Base-by-base conservation (phyloP, 768 basidiomycete genomes). In the Ramaria sp. region DNA sequence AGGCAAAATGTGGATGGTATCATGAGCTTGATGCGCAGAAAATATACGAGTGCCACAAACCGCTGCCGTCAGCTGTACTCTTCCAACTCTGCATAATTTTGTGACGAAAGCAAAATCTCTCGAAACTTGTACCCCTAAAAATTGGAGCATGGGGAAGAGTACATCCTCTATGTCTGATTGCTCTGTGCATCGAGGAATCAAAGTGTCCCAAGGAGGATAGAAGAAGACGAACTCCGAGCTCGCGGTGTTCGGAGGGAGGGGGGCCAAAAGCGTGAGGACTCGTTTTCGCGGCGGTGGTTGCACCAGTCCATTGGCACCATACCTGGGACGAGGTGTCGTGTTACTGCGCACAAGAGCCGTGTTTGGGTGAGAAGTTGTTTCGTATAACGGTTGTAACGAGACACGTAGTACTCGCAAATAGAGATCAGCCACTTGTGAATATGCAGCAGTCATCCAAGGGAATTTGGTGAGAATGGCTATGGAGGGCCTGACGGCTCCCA, bases 221-320 rank as follows among this genome's bases (percentile, higher is more conserved):
- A 96, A 97, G 75, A 90, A 96, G 5, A 90, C 79, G 63, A 91
- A 95, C 51, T 86, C 82, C n/a, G 77, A 78, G 3, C 74, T 77
- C 54, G 73, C 78, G 20, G 91, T 93, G 62, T 81, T 78, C 0
- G 89, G 86, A 24, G 94, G 93, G 12, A 80, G 79, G 3, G 94
- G 94, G 1, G 88, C 86, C 68, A 79, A 79, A 3, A 87, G 70
- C 0, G 90, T 89, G n/a, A 92, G 73, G 4, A 79, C 67, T 0
- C 81, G 73, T 63, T 86, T 90, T 24, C 82, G 80, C 20, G 77
- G 68, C 11, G 78, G 75, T 6, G 80, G 72, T 4, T 74, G 70
- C 7, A 76, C 68, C 33, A 79, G 67, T 13, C 86, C 83, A 30
- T 77, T 73, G 1, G 78, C 66, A 15, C 82, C 79, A 69, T 80